Conservation (phyloP, 352 stramenopile species). For the Pythium utonaiense region DNA sequence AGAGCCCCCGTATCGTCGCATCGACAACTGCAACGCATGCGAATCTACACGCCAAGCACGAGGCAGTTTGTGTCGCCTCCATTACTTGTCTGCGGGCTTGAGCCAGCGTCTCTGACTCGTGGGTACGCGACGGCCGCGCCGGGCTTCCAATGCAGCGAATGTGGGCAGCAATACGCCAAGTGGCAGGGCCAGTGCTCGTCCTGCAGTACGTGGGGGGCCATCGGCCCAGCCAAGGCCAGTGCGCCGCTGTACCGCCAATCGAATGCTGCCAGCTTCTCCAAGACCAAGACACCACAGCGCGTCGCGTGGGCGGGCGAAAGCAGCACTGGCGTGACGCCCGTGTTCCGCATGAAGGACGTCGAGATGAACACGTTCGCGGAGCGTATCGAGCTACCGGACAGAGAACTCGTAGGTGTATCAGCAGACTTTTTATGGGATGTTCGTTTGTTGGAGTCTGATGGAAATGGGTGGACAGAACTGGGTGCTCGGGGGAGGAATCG, state of each 20-base stretch:
- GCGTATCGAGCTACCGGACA: constrained; percentile 64
- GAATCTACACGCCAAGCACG: background rate
- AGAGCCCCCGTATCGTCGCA: background rate
- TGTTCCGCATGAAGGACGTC: constrained; percentile 75
- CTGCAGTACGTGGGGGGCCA: constrained; percentile 89
- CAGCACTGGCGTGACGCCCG: constrained; percentile 17
- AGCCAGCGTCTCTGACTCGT: constrained; percentile 27
- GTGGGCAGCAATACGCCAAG: constrained; percentile 68
- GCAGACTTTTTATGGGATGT: too few species aligned
- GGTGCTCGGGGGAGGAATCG: constrained; percentile 95
- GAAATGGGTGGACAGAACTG: constrained; percentile 58
- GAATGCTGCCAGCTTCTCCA: constrained; percentile 38
- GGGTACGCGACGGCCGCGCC: background rate
- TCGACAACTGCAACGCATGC: background rate
- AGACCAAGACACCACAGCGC: constrained; percentile 30
- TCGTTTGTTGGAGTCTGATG: too few species aligned
- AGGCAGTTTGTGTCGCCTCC: background rate
- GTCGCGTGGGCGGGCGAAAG: constrained; percentile 28
- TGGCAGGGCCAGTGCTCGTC: constrained; percentile 85
- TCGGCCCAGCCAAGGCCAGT: constrained; percentile 51
- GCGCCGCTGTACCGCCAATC: constrained; percentile 53
- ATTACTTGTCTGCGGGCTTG: constrained; percentile 91
- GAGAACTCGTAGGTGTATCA: constrained; percentile 53
- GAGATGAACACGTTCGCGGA: constrained; percentile 45
- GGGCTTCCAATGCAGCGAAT: constrained; percentile 28